Evolutionary conservation across 1,139 yeast species (phyloP).

Genomic region (Hyphopichia pseudoburtonii): DNA sequence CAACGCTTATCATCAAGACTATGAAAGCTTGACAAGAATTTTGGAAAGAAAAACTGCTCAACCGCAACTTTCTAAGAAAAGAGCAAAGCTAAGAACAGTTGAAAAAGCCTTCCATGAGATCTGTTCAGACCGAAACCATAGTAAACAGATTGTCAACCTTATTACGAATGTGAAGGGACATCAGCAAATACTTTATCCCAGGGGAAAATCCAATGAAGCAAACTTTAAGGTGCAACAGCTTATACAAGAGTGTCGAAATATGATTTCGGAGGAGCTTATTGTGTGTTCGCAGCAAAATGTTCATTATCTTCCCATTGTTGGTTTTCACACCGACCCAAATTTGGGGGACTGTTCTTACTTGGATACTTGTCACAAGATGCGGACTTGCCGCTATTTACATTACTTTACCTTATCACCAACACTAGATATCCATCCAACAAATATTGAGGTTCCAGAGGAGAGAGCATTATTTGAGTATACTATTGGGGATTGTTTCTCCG

Average conservation of each 20-base stretch:
- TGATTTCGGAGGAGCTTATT: slow-evolving; percentile 24
- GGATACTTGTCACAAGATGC: slow-evolving; percentile 89
- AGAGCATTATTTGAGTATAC: slow-evolving; percentile 44
- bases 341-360: slow-evolving; percentile 94
- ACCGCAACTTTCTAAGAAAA: slow-evolving; percentile 38
- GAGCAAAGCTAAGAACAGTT: slow-evolving; percentile 35
- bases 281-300: slow-evolving; percentile 49
- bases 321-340: slow-evolving; percentile 54
- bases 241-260: slow-evolving; percentile 14
- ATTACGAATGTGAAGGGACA: slow-evolving; percentile 1
- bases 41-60: slow-evolving; percentile 30
- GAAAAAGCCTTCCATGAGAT: slow-evolving; percentile 49
- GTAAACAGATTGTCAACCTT: slow-evolving; percentile 29
- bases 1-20: slow-evolving; percentile 4
- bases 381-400: slow-evolving; percentile 78
- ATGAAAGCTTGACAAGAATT: slow-evolving; percentile 12
- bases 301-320: slow-evolving; percentile 64
- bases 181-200: slow-evolving; percentile 11
- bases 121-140: slow-evolving; percentile 52
- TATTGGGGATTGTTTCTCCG: slow-evolving; percentile 54
- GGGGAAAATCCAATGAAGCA: slow-evolving; percentile 13
- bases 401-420: slow-evolving; percentile 66
- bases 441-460: slow-evolving; percentile 8
- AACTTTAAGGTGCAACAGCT: slow-evolving; percentile 17
- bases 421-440: no score